Conservation (phyloP, 164 flowering plant genomes). For the Amborella trichopoda region DNA sequence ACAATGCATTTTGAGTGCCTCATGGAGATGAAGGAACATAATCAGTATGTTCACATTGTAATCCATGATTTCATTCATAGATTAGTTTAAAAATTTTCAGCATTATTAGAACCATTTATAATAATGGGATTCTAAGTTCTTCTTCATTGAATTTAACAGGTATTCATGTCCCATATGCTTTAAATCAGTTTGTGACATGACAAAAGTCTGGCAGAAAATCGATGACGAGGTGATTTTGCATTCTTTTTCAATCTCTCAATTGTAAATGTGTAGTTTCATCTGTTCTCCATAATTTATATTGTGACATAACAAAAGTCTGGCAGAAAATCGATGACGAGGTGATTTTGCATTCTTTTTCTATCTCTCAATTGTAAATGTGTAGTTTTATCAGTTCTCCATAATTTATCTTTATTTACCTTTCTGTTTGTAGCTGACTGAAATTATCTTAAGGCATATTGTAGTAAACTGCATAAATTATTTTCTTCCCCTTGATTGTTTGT, state of each 20-base stretch:
- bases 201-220: slow-evolving; percentile 57
- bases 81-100: too few relatives aligned
- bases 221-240: slow-evolving; percentile 63
- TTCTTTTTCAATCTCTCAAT: neutral
- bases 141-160: slow-evolving; percentile 21
- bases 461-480: too few relatives aligned
- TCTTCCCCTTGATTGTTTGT: too few relatives aligned
- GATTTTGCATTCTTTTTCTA: neutral
- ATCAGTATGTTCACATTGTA: slow-evolving; percentile 51
- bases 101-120: too few relatives aligned
- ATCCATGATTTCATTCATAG: too few relatives aligned
- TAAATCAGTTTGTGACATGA: slow-evolving; percentile 75
- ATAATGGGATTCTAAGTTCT: too few relatives aligned
- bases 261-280: neutral
- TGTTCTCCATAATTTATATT: neutral
- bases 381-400: neutral
- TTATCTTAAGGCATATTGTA: too few relatives aligned
- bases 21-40: slow-evolving; percentile 62
- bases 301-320: slow-evolving; percentile 25
- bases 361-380: neutral
- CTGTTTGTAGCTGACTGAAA: too few relatives aligned
- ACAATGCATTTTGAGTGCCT: slow-evolving; percentile 86
- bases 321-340: slow-evolving; percentile 86
- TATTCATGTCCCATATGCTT: slow-evolving; percentile 91
- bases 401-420: too few relatives aligned